Base-by-base conservation (phyloP, 2,329 filamentous ascomycete genomes). In the Leptographium galeiforme region DNA sequence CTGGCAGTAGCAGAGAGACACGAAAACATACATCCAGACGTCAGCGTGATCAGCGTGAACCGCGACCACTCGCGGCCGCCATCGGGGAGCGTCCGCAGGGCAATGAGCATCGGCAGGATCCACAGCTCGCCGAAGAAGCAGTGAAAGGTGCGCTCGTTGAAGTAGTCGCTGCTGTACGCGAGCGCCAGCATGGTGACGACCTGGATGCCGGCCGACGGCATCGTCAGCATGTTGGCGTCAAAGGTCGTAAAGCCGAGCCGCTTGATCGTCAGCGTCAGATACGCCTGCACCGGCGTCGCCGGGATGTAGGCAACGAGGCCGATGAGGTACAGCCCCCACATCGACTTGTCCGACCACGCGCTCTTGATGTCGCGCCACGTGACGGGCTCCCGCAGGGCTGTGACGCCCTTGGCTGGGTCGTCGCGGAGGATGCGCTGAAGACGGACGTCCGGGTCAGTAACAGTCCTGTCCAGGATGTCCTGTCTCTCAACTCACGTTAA, bases 221-320 rank as follows among this genome's bases (percentile, higher is more conserved):
- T 82, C 1, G 79, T 79, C 25, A 85, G 71, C 56, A 86, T 68
- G 58, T 84, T 85, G 33, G 75, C 76, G 36, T 78, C 66, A 61
- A 85, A 77, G 2, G 77, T 79, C 49, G 66, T 66, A 66, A 81
- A 82, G 13, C 72, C 79, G 6, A 83, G 67, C 2, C 75, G 70
- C 57, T 74, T 76, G 1, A 83, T 68, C 0, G 74, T 78, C 12
- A 81, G 68, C 0, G 78, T 78, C 10, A 83, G 64, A 55, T 81
- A 81, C 0, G 68, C 67, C 38, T 66, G 63, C 0, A 74, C 68
- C 1, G 72, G 75, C 1, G 67, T 64, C 12, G 72, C 72, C 2
- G 75, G 75, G 52, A 78, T 77, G 53, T 72, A 73, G 16, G 69
- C 70, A 1, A 74, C 59, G 14, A 77, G 63, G 1, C 74, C 75